These are phyloP conservation scores for Sicyos edulis DNA, from an alignment of 306 rosid species.

Conservation along the genomic window DNA sequence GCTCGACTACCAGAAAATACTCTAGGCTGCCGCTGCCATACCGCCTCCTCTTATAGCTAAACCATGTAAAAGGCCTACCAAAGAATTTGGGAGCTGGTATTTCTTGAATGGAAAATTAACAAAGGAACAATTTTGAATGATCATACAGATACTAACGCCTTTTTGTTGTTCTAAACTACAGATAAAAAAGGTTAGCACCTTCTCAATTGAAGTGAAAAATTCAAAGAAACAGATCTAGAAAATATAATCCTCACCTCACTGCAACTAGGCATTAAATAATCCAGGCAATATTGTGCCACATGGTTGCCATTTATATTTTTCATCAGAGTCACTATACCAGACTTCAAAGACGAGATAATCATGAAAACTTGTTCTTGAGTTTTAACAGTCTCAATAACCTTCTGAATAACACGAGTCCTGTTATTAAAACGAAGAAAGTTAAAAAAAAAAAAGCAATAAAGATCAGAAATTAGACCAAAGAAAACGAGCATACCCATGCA, in stretches of 20 bases:
- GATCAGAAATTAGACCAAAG: no score
- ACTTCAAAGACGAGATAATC: conserved; percentile 40
- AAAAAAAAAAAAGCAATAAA: neutral
- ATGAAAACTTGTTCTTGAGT: conserved; percentile 38
- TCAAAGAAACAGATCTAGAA: neutral
- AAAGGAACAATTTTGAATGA: neutral
- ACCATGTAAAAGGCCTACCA: neutral
- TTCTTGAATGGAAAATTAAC: neutral
- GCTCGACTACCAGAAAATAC: neutral
- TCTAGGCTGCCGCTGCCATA: neutral
- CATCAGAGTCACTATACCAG: conserved; percentile 39
- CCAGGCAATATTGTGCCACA: conserved; percentile 54
- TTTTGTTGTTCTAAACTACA: neutral
- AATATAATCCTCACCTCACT: conserved; percentile 32
- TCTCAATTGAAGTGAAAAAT: neutral
- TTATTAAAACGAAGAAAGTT: conserved; percentile 2
- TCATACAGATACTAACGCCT: neutral
- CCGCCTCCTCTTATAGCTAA: neutral
- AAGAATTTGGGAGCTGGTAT: neutral
- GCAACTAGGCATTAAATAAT: conserved; percentile 33
- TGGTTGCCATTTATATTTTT: conserved; percentile 52
- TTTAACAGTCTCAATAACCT: conserved; percentile 53
- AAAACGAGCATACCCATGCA: conserved; percentile 40
- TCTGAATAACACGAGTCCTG: conserved; percentile 63
- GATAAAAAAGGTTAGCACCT: neutral